These are phyloP conservation scores for Verticillium dahliae DNA, from an alignment of 2,329 filamentous ascomycete genomes.

Conservation along the genomic window DNA sequence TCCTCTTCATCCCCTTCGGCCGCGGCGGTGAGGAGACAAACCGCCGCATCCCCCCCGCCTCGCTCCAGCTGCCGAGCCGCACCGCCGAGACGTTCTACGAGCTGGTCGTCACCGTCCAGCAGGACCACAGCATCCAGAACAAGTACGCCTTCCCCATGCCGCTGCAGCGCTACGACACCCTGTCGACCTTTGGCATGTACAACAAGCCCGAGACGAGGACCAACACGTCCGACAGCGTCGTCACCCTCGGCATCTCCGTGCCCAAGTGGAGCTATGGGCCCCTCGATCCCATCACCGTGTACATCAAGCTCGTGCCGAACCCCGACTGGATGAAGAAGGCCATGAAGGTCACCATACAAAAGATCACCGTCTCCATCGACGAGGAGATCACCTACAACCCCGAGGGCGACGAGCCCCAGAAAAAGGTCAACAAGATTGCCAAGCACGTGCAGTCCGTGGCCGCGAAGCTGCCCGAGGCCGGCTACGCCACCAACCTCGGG, in stretches of 20 bases:
- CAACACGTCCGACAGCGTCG: constrained; percentile 79
- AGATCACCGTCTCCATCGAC: constrained; percentile 89
- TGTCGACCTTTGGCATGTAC: constrained; percentile 99
- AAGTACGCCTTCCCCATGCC: constrained; percentile 90
- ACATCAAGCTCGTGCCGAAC: constrained; percentile 90
- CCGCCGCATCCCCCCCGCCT: constrained; percentile 84
- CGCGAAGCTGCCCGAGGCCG: constrained; percentile 79
- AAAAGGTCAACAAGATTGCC: constrained; percentile 80
- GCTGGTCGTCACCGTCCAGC: constrained; percentile 90
- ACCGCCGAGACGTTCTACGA: constrained; percentile 98
- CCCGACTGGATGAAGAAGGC: constrained; percentile 87
- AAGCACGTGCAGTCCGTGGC: constrained; percentile 78
- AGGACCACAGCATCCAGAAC: constrained; percentile 78
- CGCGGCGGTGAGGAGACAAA: constrained; percentile 86
- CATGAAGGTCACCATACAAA: constrained; percentile 85
- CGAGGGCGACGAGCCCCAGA: constrained; percentile 89
- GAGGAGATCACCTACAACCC: constrained; percentile 99
- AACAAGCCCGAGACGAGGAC: constrained; percentile 89
- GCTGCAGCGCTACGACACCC: constrained; percentile 86
- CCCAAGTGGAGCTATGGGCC: constrained; percentile 96
- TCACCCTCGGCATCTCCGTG: constrained; percentile 85
- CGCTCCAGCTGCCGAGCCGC: constrained; percentile 80
- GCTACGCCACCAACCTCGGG: constrained; percentile 88
- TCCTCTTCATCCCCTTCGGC: constrained; percentile 94
- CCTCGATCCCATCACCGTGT: constrained; percentile 89